Base-by-base conservation (phyloP, 1,284 basidiomycete species). In the Singerocomus inundabilis region DNA sequence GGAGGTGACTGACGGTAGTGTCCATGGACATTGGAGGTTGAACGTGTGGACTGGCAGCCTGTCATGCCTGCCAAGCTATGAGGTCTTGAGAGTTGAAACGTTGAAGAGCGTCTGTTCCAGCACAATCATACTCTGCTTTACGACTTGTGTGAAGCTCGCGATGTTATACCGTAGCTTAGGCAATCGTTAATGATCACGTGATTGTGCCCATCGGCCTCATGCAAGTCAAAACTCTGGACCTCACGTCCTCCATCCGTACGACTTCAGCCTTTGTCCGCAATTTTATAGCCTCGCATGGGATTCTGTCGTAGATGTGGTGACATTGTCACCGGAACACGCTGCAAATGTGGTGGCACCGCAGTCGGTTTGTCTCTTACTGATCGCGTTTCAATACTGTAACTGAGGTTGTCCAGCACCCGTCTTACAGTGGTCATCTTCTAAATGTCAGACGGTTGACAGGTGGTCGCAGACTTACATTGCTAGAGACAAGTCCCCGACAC, bases 271-370 rank as follows among this genome's bases (percentile, higher is more conserved):
- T 46, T 33, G 25, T 33, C 38, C 16, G 13, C 7, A 16, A 25
- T 21, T 6, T 25, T 44, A 21, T 25, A 41, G 15, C 30, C 29
- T 46, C 34, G 13, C 30, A 90, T 91, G 88, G 85, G 84, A 25
- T 91, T 90, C 58, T 91, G 88, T 70, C 77, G 85, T 55, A 76
- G 85, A 67, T 91, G 88, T 59, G 88, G 88, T 53, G 84, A 90
- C 55, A 89, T 91, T 53, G 87, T 90, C 26, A 62, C 74, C 38
- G 82, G 81, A 38, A 67, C 71, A 41, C 81, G 83, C 48, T 89
- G 88, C 68, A 84, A 81, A 70, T 91, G 88, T 68, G 88, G 88
- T 57, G 88, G 88, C 46, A 72, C 75, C 21, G 72, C 85, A 48
- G 88, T 88, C 52, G 88, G 88, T 89, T 60, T 59, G 83, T 75